Evolutionary conservation across 805 yeast species (phyloP), one percentile per base, ranked within the genome.

Genomic region (Wickerhamomyces silvicola): DNA sequence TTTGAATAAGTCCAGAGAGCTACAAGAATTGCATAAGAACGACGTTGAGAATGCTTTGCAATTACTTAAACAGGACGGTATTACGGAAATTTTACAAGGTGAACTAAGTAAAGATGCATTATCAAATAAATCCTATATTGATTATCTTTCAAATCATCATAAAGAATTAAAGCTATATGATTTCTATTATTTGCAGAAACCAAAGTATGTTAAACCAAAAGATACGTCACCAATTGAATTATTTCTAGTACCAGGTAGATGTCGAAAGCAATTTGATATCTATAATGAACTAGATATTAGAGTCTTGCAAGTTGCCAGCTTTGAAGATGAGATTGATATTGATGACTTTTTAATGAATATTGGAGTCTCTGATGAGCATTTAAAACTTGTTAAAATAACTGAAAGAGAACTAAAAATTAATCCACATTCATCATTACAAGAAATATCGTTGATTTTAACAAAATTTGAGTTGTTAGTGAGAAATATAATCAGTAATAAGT

Each of bases 401-500:
- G 13, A 18, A 3, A 24, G 11, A 3, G 29, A 33, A 10, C 18
- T 42, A 5, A 15, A 9, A 4, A 20, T 33, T 24, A 35, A 41
- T 24, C 27, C 37, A 2, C 28, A 22, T 16, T 11, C 22, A 17
- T 25, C n/a, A n/a, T 18, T 36, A 12, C 43, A 38, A 20, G 20
- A 18, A 16, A 18, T 35, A 4, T 7, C 14, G 4, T 10, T 36
- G 6, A 28, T 36, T 2, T 2, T 42, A 10, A 6, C 27, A 5
- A 40, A 36, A 20, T 14, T 42, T 1, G 6, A 9, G 6, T 40
- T 30, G 13, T 36, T 35, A 7, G 13, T 36, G n/a, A 31, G 27
- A 1, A 10, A 16, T 10, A 5, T 30, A 6, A 14, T 23, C 1
- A 14, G 22, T 3, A 8, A 6, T 10, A 16, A 23, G 4, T 38